Conservation (phyloP, 2,329 filamentous ascomycete genomes). For the Paramyrothecium sp. region DNA sequence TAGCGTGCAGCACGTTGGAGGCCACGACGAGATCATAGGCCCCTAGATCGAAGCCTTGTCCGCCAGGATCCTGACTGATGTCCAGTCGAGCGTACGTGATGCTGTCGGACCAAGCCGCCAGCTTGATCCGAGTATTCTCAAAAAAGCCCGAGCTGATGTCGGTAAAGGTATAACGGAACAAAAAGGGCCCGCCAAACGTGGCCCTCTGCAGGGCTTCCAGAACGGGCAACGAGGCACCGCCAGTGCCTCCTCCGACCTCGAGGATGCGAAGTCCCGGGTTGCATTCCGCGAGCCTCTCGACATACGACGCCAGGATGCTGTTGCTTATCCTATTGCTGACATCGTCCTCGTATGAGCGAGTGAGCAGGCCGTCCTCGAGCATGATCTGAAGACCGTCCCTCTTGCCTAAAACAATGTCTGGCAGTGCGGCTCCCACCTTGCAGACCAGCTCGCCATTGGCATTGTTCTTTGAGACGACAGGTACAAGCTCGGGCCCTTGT, state of each 20-base stretch:
- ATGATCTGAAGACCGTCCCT: conserved; percentile 23
- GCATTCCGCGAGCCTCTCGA: not conserved
- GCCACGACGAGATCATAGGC: conserved; percentile 33
- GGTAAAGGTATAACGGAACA: conserved; percentile 18
- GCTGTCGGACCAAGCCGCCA: conserved; percentile 6
- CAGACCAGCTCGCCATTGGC: conserved; percentile 21
- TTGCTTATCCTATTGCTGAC: not conserved
- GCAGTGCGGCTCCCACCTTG: conserved; percentile 17
- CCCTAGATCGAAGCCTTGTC: conserved; percentile 23
- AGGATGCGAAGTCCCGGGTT: conserved; percentile 17
- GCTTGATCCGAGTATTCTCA: conserved; percentile 11
- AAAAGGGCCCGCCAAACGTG: conserved; percentile 1
- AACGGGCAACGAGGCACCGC: conserved; percentile 17
- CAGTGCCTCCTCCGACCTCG: conserved; percentile 17
- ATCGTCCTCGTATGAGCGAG: conserved; percentile 10
- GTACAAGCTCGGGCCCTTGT: conserved; percentile 2
- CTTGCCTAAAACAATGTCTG: conserved; percentile 18
- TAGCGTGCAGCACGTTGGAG: conserved; percentile 32
- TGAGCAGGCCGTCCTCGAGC: conserved; percentile 22
- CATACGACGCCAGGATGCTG: not conserved
- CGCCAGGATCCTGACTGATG: conserved; percentile 10
- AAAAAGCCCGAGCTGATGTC: conserved; percentile 20
- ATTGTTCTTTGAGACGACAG: conserved; percentile 4
- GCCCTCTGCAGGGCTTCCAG: conserved; percentile 25
- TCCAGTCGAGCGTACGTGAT: conserved; percentile 11